Base-by-base conservation (phyloP, 73 alveolate genomes). In the Blepharisma japonicum region DNA sequence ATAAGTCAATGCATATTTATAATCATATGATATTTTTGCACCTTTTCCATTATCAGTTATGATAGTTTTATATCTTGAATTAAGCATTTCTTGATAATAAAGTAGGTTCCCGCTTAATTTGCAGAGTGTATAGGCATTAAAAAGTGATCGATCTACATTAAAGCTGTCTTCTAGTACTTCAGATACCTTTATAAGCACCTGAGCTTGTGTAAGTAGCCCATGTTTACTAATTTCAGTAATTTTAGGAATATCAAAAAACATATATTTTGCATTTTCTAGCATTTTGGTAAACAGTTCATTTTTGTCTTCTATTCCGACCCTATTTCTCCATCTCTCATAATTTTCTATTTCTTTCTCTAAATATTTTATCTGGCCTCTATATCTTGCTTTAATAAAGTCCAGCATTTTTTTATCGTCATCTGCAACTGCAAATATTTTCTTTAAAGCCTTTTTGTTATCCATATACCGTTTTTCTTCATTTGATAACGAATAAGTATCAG, bases 181-280 rank as follows among this genome's bases (percentile, higher is more conserved):
- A 25, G 47, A 14, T 20, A 14, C 11, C 49, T 61, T 14, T 11
- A 61, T 61, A n/a, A 61, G 14, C 18, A 61, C 47, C 47, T 61
- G 74, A 3, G 74, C 74, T 8, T 61, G 46, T n/a, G 74, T 61
- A n/a, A 61, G 5, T 9, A 61, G 74, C 2, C 48, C 74, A 61
- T 18, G 74, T 4, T 61, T 61, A 2, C 47, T 25, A 9, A 14
- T 61, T 61, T n/a, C 14, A 9, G 74, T 61, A 25, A 61, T 14
- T 25, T 61, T 61, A 2, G 23, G 23, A 1, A 14, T 39, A 20
- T 14, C 46, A 18, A 14, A 8, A 11, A n/a, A 8, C 46, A 25
- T 2, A 25, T 18, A 61, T 25, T 25, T 32, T 32, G 42, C 42
- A 32, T 32, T 32, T 32, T 32, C 42, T 3, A 32, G 42, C 42